A percentile compares a stretch with the other conserved stretches of the same genome.
Evolutionary conservation across 108 stramenopile species (phyloP).

Genomic region (Schizochytrium sp.): DNA sequence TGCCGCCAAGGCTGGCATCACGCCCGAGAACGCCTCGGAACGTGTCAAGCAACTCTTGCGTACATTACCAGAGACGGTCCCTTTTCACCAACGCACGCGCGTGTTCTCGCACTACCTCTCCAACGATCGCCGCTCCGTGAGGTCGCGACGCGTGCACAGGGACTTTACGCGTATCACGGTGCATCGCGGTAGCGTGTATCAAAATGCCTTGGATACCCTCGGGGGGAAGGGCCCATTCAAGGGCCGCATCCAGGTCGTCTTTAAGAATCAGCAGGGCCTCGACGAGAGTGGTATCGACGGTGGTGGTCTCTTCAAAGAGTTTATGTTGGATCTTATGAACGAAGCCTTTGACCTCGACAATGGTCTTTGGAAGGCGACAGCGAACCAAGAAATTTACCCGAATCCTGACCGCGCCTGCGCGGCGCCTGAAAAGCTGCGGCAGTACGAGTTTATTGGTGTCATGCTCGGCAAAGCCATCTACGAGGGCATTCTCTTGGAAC

Average conservation of each 20-base stretch:
- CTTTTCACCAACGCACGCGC: not conserved
- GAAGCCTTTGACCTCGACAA: slow-evolving; percentile 29
- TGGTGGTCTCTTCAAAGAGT: slow-evolving; percentile 96
- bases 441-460: slow-evolving; percentile 82
- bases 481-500: slow-evolving; percentile 72
- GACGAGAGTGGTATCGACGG: slow-evolving; percentile 98
- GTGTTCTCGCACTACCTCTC: not conserved
- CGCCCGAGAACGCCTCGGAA: not conserved
- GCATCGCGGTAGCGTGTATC: slow-evolving; percentile 59
- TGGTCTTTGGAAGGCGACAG: not conserved
- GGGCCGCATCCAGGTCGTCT: slow-evolving; percentile 81
- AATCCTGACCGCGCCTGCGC: slow-evolving; percentile 59
- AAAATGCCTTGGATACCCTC: slow-evolving; percentile 64
- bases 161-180: slow-evolving; percentile 43
- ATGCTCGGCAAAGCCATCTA: slow-evolving; percentile 93
- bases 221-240: slow-evolving; percentile 53
- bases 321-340: slow-evolving; percentile 45
- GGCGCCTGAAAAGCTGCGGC: slow-evolving; percentile 51
- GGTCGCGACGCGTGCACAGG: not conserved
- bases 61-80: not conserved
- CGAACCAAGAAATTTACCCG: not conserved
- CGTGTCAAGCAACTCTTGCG: not conserved
- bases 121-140: not conserved
- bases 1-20: not conserved
- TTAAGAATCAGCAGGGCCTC: slow-evolving; percentile 76